Base-by-base conservation (phyloP, 768 basidiomycete species). In the Psilocybe azurescens region DNA sequence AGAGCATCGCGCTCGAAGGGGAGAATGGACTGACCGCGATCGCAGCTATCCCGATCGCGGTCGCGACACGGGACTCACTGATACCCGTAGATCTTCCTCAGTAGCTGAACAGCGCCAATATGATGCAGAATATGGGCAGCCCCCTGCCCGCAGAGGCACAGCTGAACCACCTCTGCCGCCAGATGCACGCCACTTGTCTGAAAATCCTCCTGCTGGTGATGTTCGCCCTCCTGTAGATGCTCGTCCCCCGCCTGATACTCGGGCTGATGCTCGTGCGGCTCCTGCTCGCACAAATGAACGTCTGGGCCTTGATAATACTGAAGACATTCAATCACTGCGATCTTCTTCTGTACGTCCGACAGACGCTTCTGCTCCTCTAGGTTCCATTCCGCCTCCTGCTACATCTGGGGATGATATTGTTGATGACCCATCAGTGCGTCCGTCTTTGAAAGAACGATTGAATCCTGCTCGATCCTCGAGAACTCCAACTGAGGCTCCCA, bases 391-490 rank as follows among this genome's bases (percentile, higher is more conserved):
- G 32, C 60, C 62, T 48, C 60, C 62, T 48, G 36, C 65, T 66
- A 52, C 52, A 49, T 32, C 59, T 54, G 58, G 38, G 28, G 55
- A 46, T 66, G 48, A 33, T 29, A 24, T 47, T 16, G 52, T 55
- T 48, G 47, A 20, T 56, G 62, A 65, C 41, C 39, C 55, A 33
- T 51, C 56, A 16, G n/a, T 9, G 16, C 62, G 57, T 47, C 61
- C 60, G 24, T 58, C 62, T 58, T 50, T 69, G 64, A 66, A 59
- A 62, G 65, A 67, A 24, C 68, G 60, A 32, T 39, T 69, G 16
- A 51, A 55, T 9, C 46, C 58, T 56, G 4, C 44, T 51, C 60
- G 49, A 44, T 48, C 38, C 16, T 32, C 49, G 47, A 48, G 58
- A 24, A 41, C 38, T 20, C 38, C 47, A 0, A 52, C 20, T 47